A percentile compares a stretch with the other conserved stretches of the same genome.
These are phyloP conservation scores for Argentina anserina DNA, from an alignment of 306 rosid species.

Conservation along the genomic window DNA sequence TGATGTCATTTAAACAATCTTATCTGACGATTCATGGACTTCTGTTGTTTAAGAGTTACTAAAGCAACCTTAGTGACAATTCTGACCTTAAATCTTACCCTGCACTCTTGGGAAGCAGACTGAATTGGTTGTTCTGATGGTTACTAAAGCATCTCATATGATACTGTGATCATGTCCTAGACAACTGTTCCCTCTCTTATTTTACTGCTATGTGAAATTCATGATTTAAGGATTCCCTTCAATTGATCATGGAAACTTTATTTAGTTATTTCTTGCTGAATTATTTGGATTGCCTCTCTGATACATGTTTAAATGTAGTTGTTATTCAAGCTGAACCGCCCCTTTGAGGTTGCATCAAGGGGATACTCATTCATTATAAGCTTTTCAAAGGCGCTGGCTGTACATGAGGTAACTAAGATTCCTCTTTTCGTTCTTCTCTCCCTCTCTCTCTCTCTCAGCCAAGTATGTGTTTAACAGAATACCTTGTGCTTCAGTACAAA, in stretches of 20 bases:
- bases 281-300: slow-evolving; percentile 11
- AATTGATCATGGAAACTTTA: background rate
- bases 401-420: slow-evolving; percentile 64
- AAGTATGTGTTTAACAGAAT: slow-evolving; percentile 11
- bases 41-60: background rate
- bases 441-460: background rate
- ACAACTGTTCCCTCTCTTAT: background rate
- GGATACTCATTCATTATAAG: slow-evolving; percentile 89
- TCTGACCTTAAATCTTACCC: background rate
- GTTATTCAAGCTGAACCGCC: slow-evolving; percentile 83
- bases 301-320: slow-evolving; percentile 55
- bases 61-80: background rate
- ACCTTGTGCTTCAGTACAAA: slow-evolving; percentile 22
- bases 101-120: background rate
- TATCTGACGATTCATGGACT: background rate
- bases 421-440: background rate
- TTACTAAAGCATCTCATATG: background rate
- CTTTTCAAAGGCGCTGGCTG: slow-evolving; percentile 81
- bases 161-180: background rate
- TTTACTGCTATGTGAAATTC: background rate
- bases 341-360: slow-evolving; percentile 87
- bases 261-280: slow-evolving; percentile 1
- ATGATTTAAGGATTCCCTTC: background rate
- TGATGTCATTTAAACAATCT: slow-evolving; percentile 14
- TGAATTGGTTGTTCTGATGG: background rate